Percentiles rank a stretch among this genome's conserved stretches.
phyloP scores from a whole-genome alignment of 495 filamentous ascomycete species.

The Neurospora terricola region DNA sequence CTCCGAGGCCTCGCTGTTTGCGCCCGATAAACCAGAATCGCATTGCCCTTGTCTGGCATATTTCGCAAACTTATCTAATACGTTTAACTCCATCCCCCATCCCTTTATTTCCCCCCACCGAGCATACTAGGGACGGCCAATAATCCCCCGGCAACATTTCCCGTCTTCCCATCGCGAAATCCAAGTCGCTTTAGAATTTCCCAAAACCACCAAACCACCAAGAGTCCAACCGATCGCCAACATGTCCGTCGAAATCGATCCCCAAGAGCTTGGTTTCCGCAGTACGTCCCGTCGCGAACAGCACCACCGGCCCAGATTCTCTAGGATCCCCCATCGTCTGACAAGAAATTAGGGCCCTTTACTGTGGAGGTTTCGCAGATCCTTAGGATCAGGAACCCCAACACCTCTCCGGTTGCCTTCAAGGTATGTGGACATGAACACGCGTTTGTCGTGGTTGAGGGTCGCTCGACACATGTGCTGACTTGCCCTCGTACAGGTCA shows the following conservation, averaged over 20 bases:
- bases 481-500: slow-evolving; percentile 53
- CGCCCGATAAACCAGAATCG: not conserved
- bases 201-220: not conserved
- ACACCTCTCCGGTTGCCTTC: slow-evolving; percentile 76
- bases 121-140: not conserved
- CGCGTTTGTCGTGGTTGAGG: not conserved
- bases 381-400: slow-evolving; percentile 71
- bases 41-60: not conserved
- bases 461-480: not conserved
- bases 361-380: slow-evolving; percentile 80
- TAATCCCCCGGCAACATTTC: not conserved
- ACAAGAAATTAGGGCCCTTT: slow-evolving; percentile 64
- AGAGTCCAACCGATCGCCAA: slow-evolving; percentile 15
- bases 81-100: not conserved
- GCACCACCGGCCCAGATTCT: not conserved
- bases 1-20: not conserved
- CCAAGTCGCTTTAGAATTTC: not conserved
- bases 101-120: not conserved
- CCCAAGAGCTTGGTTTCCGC: slow-evolving; percentile 83
- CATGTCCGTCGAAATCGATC: slow-evolving; percentile 94
- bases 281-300: slow-evolving; percentile 46
- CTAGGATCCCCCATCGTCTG: slow-evolving; percentile 7
- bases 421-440: slow-evolving; percentile 52
- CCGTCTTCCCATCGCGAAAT: not conserved
- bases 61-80: not conserved